Conservation (phyloP, 805 yeast species). For the Cyberlindnera samutprakarnensis region DNA sequence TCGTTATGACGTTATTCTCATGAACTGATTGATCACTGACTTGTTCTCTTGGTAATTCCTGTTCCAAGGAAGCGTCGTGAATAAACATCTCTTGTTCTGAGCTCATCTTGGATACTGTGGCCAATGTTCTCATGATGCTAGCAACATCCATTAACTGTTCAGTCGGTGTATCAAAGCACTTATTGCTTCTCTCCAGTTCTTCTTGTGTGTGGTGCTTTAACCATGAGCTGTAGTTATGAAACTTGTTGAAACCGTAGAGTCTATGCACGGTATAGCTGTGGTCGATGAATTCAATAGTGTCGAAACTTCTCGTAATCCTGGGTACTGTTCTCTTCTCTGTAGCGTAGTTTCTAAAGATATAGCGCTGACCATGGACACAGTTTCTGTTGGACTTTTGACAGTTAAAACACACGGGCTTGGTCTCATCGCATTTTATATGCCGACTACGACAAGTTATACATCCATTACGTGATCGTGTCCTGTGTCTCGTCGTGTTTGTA, state of each 20-base stretch:
- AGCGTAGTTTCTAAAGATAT: no score
- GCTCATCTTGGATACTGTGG: neutral
- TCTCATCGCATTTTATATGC: conserved; percentile 58
- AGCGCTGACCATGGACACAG: no score
- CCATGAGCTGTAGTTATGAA: conserved; percentile 17
- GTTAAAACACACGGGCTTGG: conserved; percentile 45
- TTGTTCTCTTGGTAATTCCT: neutral
- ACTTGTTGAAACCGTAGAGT: conserved; percentile 2
- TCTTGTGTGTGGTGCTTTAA: conserved; percentile 7
- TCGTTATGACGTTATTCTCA: neutral
- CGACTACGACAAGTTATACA: conserved; percentile 54
- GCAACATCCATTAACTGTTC: neutral
- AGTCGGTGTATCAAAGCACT: conserved; percentile 5
- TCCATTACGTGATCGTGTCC: conserved; percentile 31
- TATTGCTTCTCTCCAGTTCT: conserved; percentile 15
- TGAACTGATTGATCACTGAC: neutral
- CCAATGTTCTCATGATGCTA: neutral
- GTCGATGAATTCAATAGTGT: neutral
- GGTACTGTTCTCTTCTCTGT: conserved; percentile 2
- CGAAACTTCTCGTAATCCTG: no score
- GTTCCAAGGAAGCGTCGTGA: neutral
- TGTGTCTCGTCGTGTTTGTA: conserved; percentile 1
- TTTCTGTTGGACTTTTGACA: conserved; percentile 38
- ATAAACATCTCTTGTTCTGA: neutral
- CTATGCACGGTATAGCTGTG: neutral